Evolutionary conservation across 2,329 filamentous ascomycete genomes (phyloP).

Genomic region (Dothistroma pini): DNA sequence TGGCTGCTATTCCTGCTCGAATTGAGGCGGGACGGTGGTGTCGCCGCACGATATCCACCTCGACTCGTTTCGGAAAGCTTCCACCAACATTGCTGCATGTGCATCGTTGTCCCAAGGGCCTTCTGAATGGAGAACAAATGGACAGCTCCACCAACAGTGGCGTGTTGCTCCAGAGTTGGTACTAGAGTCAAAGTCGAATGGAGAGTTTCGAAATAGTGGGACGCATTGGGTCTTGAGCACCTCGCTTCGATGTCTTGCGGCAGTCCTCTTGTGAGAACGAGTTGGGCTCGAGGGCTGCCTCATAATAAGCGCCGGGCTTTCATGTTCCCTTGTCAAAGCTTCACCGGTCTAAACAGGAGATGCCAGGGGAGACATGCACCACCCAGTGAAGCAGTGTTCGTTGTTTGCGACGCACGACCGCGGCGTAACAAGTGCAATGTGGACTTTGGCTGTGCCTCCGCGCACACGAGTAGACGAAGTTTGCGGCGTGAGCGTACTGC

Average conservation of each 20-base stretch:
- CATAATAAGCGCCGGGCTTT: slow-evolving; percentile 4
- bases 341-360: slow-evolving; percentile 1
- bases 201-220: not conserved
- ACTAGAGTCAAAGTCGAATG: not conserved
- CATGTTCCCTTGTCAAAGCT: slow-evolving; percentile 3
- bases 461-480: not conserved
- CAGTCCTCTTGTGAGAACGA: not conserved
- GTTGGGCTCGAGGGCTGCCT: not conserved
- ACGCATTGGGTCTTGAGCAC: not conserved
- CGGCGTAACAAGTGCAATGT: not conserved
- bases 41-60: not conserved
- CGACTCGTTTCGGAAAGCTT: not conserved
- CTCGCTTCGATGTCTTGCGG: not conserved
- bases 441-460: not conserved
- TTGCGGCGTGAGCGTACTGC: not conserved
- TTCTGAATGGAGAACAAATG: not conserved
- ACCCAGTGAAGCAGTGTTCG: not conserved
- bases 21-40: not conserved
- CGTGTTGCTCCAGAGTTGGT: not conserved
- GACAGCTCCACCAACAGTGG: not conserved
- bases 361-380: not conserved
- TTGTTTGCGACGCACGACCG: not conserved
- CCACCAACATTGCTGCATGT: not conserved
- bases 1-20: not conserved
- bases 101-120: not conserved